These are phyloP conservation scores for Scleroderma citrinum DNA, from an alignment of 768 basidiomycete species.

Conservation along the genomic window DNA sequence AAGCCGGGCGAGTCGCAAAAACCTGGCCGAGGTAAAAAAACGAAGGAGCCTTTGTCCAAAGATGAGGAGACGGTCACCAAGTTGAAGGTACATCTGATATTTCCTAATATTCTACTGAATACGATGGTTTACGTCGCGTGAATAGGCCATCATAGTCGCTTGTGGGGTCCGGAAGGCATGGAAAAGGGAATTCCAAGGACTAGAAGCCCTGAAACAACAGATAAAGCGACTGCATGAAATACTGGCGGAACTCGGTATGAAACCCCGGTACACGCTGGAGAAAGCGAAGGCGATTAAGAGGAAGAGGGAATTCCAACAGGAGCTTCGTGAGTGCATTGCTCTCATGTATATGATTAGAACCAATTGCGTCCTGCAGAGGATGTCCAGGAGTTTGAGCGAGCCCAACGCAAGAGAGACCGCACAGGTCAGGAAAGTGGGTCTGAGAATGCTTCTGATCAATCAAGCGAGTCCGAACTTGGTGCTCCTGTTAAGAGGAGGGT, in stretches of 20 bases:
- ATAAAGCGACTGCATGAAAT: conserved; percentile 60
- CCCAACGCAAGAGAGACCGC: conserved; percentile 30
- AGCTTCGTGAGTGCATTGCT: conserved; percentile 52
- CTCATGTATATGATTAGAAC: not conserved
- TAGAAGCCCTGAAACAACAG: conserved; percentile 53
- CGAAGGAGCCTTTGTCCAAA: conserved; percentile 36
- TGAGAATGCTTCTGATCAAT: conserved; percentile 24
- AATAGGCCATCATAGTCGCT: conserved; percentile 59
- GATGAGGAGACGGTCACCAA: conserved; percentile 72
- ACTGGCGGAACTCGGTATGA: conserved; percentile 73
- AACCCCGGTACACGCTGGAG: conserved; percentile 67
- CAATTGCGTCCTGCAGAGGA: conserved; percentile 48
- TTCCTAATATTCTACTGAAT: not conserved
- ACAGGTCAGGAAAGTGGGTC: conserved; percentile 6
- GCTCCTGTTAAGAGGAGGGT: conserved; percentile 41
- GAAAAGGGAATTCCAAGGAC: conserved; percentile 63
- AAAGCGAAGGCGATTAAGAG: conserved; percentile 73
- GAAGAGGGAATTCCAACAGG: conserved; percentile 70
- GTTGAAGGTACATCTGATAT: conserved; percentile 50
- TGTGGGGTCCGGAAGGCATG: conserved; percentile 77
- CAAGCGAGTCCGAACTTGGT: conserved; percentile 29
- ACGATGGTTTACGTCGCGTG: not conserved
- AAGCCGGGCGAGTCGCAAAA: conserved; percentile 25
- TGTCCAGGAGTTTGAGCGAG: conserved; percentile 62
- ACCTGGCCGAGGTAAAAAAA: conserved; percentile 22